phyloP scores from a whole-genome alignment of 2,329 filamentous ascomycete genomes.

The Metarhizium anisopliae region DNA sequence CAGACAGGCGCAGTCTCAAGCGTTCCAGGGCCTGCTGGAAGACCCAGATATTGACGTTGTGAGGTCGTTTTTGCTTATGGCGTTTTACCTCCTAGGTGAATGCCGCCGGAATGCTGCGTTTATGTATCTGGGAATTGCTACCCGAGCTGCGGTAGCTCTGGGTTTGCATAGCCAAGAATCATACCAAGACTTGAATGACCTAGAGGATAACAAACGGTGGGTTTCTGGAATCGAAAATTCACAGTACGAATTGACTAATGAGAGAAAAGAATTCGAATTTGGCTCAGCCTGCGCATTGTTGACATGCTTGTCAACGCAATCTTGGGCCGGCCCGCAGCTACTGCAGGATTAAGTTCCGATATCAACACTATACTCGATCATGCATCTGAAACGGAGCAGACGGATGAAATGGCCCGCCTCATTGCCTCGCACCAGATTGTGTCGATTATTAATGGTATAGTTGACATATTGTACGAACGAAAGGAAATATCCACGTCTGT shows the following conservation, averaged over 20 bases:
- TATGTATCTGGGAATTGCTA: constrained; percentile 53
- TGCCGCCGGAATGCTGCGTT: constrained; percentile 52
- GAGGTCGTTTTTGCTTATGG: constrained; percentile 43
- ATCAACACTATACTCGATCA: constrained; percentile 15
- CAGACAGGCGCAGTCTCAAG: constrained; percentile 16
- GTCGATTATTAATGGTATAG: constrained; percentile 34
- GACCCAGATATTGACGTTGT: constrained; percentile 47
- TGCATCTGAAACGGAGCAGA: constrained; percentile 8
- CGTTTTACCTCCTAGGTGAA: constrained; percentile 50
- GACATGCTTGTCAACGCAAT: constrained; percentile 30
- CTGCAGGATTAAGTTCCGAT: constrained; percentile 19
- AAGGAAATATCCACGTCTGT: constrained; percentile 19
- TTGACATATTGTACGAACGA: constrained; percentile 31
- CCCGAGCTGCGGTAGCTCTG: constrained; percentile 46
- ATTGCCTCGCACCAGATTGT: constrained; percentile 32
- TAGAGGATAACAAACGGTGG: constrained; percentile 14
- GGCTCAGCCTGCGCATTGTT: constrained; percentile 28
- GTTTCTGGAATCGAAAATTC: neutral
- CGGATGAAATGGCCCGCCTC: constrained; percentile 17
- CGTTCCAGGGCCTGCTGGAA: constrained; percentile 26
- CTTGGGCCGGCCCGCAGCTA: constrained; percentile 27
- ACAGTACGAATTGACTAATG: neutral
- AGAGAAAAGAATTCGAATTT: constrained; percentile 20
- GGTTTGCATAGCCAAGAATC: constrained; percentile 38
- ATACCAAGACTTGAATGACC: constrained; percentile 14